Evolutionary conservation across 2,329 filamentous ascomycete genomes (phyloP), one percentile per base, ranked within the genome.

Genomic region (Tolypocladium cylindrosporum): DNA sequence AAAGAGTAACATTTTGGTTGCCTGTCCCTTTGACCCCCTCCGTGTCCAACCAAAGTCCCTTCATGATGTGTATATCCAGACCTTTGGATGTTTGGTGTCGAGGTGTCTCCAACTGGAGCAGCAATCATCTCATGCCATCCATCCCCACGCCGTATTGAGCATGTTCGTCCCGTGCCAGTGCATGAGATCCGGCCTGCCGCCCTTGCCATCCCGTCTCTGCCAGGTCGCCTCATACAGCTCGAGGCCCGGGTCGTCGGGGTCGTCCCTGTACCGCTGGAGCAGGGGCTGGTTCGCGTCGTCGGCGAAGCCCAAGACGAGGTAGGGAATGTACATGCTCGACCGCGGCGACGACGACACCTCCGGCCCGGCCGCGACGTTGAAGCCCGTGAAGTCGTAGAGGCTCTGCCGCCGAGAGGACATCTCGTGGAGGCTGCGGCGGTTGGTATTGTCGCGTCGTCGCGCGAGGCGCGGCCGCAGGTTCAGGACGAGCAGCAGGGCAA

Each of bases 101-200:
- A 31, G 13, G 7, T 19, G 5, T 19, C 21, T 8, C 43, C 9
- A 48, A 31, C 24, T 48, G 43, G 13, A 16, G 27, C 8, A 11
- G 9, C 16, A 4, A 34, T 7, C 14, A 13, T 31, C 13, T 50
- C 39, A 61, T n/a, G 48, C 57, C 58, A 63, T 64, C 62, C 62
- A 63, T 1, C 56, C 61, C 62, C 60, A 64, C 3, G 61, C 43
- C 14, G 61, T 64, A 31, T 64, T 62, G 11, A 64, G 55, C 21
- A 41, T 59, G 16, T 64, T 64, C 3, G 45, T 53, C 9, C 62
- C 61, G 42, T 63, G 59, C 57, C 60, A 62, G n/a, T 39, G 52
- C 7, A 61, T 48, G 1, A 37, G 27, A 16, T 39, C 39, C 14
- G 43, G 41, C 6, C 24, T 14, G 27, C 37, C 14, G 45, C 24